A percentile compares a stretch with the other conserved stretches of the same genome.
Evolutionary conservation across 768 basidiomycete species (phyloP).

Genomic region (Tremella yokohamensis): DNA sequence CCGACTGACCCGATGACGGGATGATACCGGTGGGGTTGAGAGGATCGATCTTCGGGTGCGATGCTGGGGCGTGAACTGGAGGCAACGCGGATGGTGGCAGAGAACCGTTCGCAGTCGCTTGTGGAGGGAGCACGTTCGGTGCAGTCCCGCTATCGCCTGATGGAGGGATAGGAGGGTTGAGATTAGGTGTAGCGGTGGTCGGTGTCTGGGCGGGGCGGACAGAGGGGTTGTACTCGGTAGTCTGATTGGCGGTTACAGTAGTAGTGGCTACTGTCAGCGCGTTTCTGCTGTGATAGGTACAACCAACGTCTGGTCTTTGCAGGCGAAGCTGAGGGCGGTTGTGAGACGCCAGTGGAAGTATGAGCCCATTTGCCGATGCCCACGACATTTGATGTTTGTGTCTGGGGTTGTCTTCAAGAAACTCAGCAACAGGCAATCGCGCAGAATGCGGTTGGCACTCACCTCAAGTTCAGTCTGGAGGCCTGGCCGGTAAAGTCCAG

Average conservation of each 20-base stretch:
- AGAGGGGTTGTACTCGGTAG: conserved; percentile 48
- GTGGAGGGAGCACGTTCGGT: conserved; percentile 20
- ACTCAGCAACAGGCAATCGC: background rate
- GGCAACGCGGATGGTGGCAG: conserved; percentile 43
- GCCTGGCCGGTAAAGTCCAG: conserved; percentile 40
- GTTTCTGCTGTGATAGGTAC: conserved; percentile 53
- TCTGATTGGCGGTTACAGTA: conserved; percentile 20
- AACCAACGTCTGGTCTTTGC: conserved; percentile 9
- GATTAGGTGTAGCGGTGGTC: conserved; percentile 6
- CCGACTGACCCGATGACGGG: conserved; percentile 53
- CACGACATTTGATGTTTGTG: conserved; percentile 32
- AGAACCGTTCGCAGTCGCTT: conserved; percentile 30
- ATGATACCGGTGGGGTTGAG: conserved; percentile 66
- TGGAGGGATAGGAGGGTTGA: conserved; percentile 29
- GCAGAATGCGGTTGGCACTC: conserved; percentile 4
- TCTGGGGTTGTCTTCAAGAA: conserved; percentile 30
- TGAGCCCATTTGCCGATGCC: conserved; percentile 48
- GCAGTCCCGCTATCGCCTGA: conserved; percentile 32
- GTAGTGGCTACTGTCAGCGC: conserved; percentile 54
- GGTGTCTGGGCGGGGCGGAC: conserved; percentile 31
- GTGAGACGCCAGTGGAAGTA: conserved; percentile 25
- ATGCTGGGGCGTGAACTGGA: conserved; percentile 53
- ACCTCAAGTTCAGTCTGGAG: conserved; percentile 48
- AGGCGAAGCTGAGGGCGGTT: conserved; percentile 4
- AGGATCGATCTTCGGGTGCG: conserved; percentile 74